These are phyloP conservation scores for Globisporangium emineosum DNA, from an alignment of 352 stramenopile genomes.

Conservation along the genomic window DNA sequence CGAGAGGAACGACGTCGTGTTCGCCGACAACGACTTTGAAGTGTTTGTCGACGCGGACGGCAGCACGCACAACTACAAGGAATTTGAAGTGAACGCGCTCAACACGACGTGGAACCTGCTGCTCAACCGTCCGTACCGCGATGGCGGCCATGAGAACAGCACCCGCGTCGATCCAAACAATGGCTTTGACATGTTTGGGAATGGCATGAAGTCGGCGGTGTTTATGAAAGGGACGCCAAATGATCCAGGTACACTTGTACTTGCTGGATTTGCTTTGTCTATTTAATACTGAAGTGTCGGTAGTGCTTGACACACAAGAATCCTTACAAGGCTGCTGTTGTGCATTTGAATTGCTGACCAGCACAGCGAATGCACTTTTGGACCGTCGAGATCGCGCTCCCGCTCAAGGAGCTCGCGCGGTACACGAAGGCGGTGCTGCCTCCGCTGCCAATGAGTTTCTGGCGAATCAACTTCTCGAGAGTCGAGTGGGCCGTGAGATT, in stretches of 20 bases:
- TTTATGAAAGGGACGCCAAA: constrained; percentile 62
- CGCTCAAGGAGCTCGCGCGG: constrained; percentile 49
- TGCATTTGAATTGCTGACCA: constrained; percentile 2
- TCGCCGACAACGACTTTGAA: constrained; percentile 91
- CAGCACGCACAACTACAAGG: constrained; percentile 87
- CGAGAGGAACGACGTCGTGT: constrained; percentile 63
- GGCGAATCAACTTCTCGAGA: constrained; percentile 88
- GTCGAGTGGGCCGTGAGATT: constrained; percentile 73
- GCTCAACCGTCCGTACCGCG: constrained; percentile 83
- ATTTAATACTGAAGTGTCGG: neutral
- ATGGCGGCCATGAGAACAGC: constrained; percentile 82
- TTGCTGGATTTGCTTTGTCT: neutral
- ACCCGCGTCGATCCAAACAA: constrained; percentile 58
- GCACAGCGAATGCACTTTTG: constrained; percentile 60
- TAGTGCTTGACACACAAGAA: neutral
- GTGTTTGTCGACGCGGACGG: constrained; percentile 85
- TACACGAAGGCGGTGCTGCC: constrained; percentile 35
- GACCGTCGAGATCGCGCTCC: constrained; percentile 80
- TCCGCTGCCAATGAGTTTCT: constrained; percentile 40
- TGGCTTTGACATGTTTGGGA: constrained; percentile 67
- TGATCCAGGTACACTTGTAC: constrained; percentile 35
- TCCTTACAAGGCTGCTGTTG: neutral
- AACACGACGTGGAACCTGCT: constrained; percentile 90
- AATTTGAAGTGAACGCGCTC: constrained; percentile 87
- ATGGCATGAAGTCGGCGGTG: constrained; percentile 45